Evolutionary conservation across 768 basidiomycete species (phyloP), one percentile per base, ranked within the genome.

Genomic region (Trametopsis cervina): DNA sequence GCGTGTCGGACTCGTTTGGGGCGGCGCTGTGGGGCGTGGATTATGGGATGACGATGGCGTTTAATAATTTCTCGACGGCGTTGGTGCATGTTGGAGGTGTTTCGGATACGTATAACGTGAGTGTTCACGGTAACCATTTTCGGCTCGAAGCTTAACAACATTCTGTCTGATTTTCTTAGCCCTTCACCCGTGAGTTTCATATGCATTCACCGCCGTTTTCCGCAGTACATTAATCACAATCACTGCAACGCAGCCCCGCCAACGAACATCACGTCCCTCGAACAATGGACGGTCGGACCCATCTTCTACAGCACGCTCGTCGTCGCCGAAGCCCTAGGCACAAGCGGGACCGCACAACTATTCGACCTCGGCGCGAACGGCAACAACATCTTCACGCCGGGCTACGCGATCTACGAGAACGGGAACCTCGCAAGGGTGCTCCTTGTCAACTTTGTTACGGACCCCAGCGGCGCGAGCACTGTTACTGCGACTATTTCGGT

Each of bases 11-110:
- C 54, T 67, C 66, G 33, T 78, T 78, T 46, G 74, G 69, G 2
- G 70, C 71, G 2, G 67, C 74, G 15, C 63, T 78, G 21, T 80
- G 77, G 77, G 75, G 58, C 25, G 56, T 73, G 37, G 76, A 78
- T 55, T 75, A 69, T 54, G 70, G 70, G 3, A 51, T 80, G 33
- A 69, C 72, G 54, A 68, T 78, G 69, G 76, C 72, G 17, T 67
- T 65, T 26, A 63, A 58, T 46, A 77, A 75, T 60, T 75, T 77
- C 54, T 69, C 70, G 3, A 60, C 63, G 3, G 70, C 70, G 18
- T 59, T 76, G 49, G 63, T 76, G 53, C 77, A 78, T 59, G 64
- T 74, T 4, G 69, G 68, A 58, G 72, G 76, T 1, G 69, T 75
- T 55, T 64, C 70, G 49, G 68, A 69, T 15, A 76, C 70, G 56